A percentile compares a stretch with the other conserved stretches of the same genome.
Evolutionary conservation across 768 basidiomycete genomes (phyloP).

Genomic region (Amanita jacksonii): DNA sequence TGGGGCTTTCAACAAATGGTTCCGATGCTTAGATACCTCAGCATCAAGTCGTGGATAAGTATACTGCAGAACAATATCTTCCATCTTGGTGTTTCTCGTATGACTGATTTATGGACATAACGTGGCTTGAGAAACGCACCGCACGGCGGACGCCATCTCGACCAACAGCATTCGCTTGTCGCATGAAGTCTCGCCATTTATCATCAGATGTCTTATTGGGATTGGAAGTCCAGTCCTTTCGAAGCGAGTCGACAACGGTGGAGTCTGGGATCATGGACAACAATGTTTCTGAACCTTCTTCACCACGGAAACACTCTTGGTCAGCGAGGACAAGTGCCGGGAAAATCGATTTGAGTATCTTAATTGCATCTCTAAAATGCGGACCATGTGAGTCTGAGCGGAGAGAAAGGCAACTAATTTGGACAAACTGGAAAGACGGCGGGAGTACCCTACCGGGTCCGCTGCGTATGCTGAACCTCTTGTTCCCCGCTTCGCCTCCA

Average conservation of each 20-base stretch:
- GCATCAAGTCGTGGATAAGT: slow-evolving; percentile 95
- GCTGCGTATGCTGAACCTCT: slow-evolving; percentile 69
- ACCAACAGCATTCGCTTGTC: slow-evolving; percentile 17
- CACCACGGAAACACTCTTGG: slow-evolving; percentile 71
- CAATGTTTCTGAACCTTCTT: slow-evolving; percentile 66
- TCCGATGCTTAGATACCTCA: slow-evolving; percentile 94
- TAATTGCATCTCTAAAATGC: slow-evolving; percentile 31
- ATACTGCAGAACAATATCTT: slow-evolving; percentile 88
- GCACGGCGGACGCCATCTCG: slow-evolving; percentile 22
- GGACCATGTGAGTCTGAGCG: neutral
- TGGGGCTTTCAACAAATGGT: slow-evolving; percentile 95
- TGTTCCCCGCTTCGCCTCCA: slow-evolving; percentile 71
- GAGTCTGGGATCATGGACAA: slow-evolving; percentile 67
- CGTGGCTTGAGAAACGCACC: neutral
- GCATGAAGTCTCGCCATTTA: slow-evolving; percentile 68
- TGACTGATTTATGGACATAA: too few relatives aligned
- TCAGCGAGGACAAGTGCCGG: slow-evolving; percentile 60
- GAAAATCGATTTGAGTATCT: slow-evolving; percentile 50
- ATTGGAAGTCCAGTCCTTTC: slow-evolving; percentile 48
- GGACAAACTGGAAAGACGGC: slow-evolving; percentile 60
- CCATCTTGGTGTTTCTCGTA: slow-evolving; percentile 35
- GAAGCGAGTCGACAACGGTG: slow-evolving; percentile 36
- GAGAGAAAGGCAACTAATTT: slow-evolving; percentile 1
- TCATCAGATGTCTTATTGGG: slow-evolving; percentile 46
- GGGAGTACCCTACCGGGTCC: slow-evolving; percentile 40